These are phyloP conservation scores for Bocquillonia castaneifolia DNA, from an alignment of 441 rosid species.

Conservation along the genomic window DNA sequence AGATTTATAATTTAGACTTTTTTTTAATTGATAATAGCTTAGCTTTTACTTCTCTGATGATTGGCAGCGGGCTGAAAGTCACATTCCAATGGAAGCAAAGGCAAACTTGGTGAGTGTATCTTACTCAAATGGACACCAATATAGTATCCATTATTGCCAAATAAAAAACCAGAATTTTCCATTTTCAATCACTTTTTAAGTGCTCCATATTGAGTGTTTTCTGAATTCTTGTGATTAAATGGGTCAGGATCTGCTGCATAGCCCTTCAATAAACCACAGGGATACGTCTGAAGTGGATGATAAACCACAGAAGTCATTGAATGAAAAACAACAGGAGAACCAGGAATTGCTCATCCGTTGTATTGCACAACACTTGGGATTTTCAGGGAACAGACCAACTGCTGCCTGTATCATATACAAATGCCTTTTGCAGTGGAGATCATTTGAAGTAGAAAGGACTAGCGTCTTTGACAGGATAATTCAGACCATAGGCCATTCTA, in stretches of 20 bases:
- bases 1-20: not conserved
- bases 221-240: slow-evolving; percentile 9
- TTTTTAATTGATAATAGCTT: slow-evolving; percentile 11
- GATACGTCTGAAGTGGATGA: slow-evolving; percentile 70
- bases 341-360: slow-evolving; percentile 96
- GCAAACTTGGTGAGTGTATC: slow-evolving; percentile 45
- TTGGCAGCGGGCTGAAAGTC: slow-evolving; percentile 80
- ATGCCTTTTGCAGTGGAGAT: slow-evolving; percentile 96
- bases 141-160: not conserved
- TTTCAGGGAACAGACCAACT: slow-evolving; percentile 73
- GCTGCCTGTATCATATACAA: slow-evolving; percentile 97
- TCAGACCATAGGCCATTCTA: slow-evolving; percentile 91
- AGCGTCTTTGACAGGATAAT: slow-evolving; percentile 93
- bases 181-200: slow-evolving; percentile 2
- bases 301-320: slow-evolving; percentile 84
- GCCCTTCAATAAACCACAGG: slow-evolving; percentile 67
- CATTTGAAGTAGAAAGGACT: slow-evolving; percentile 95
- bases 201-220: slow-evolving; percentile 16
- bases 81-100: slow-evolving; percentile 56
- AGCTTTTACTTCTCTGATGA: slow-evolving; percentile 22
- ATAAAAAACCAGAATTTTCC: not conserved
- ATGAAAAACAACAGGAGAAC: slow-evolving; percentile 97
- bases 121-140: not conserved
- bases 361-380: slow-evolving; percentile 82
- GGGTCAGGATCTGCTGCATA: slow-evolving; percentile 77